Percentiles rank a stretch among this genome's conserved stretches.
These are phyloP conservation scores for Ciborinia camelliae DNA, from an alignment of 2,329 filamentous ascomycete species.

Conservation along the genomic window DNA sequence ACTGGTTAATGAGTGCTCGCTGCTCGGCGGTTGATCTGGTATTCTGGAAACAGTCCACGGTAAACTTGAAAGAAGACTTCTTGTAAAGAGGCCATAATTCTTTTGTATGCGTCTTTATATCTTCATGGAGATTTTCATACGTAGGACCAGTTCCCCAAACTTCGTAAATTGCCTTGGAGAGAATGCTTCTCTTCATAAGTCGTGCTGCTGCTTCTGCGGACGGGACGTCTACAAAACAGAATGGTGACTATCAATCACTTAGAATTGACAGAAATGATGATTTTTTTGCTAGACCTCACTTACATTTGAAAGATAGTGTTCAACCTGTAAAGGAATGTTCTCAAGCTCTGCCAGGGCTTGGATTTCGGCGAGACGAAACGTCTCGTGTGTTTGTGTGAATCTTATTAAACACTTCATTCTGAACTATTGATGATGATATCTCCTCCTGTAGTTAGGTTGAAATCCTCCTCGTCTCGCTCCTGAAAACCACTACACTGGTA, in stretches of 20 bases:
- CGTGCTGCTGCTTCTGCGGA: constrained; percentile 61
- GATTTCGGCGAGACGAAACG: constrained; percentile 83
- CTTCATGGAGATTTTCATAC: constrained; percentile 65
- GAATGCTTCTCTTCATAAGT: constrained; percentile 72
- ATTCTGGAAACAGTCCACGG: constrained; percentile 76
- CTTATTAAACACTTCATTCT: constrained; percentile 79
- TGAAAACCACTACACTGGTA: constrained; percentile 7
- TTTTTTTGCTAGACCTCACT: constrained; percentile 37
- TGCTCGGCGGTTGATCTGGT: constrained; percentile 63
- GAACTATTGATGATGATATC: neutral
- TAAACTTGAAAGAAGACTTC: constrained; percentile 73
- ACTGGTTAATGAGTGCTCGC: constrained; percentile 74
- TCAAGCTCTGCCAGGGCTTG: constrained; percentile 72
- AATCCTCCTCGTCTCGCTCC: neutral
- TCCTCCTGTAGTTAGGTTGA: neutral
- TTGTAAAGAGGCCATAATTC: constrained; percentile 66
- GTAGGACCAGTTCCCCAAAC: constrained; percentile 75
- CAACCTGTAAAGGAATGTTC: constrained; percentile 63
- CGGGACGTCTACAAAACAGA: constrained; percentile 71
- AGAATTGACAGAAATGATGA: constrained; percentile 23
- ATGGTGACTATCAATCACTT: constrained; percentile 64
- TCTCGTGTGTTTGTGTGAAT: constrained; percentile 85
- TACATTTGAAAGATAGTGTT: constrained; percentile 74
- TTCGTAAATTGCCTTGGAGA: constrained; percentile 81
- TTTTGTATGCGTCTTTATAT: constrained; percentile 56